Base-by-base conservation (phyloP, 768 basidiomycete species). In the Termitomyces sp. region DNA sequence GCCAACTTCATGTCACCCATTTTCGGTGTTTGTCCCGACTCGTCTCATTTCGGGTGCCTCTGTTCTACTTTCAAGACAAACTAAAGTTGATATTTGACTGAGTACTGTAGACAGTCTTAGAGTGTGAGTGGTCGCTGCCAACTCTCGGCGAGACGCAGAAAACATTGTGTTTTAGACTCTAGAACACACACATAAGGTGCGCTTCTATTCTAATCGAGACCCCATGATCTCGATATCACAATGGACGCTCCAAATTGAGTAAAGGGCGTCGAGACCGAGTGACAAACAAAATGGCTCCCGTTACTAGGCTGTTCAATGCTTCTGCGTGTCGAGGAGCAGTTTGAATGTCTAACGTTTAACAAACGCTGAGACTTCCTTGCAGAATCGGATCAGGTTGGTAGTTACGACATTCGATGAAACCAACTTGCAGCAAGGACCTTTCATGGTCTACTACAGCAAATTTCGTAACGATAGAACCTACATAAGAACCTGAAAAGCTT, bases 21-120 rank as follows among this genome's bases (percentile, higher is more conserved):
- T 46, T 38, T 59, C 18, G 53, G 38, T 28, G 32, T 42, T 50
- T 50, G 9, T 35, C 44, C 44, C 12, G 28, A 36, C 16, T 45
- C 57, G 58, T 52, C 24, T 50, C 58, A 58, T 59, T 39, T 40
- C 45, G 18, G 4, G 16, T 42, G 35, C 35, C 39, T 60, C 39
- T 63, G 55, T 51, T 59, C 36, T 33, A 57, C 35, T 51, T 59
- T 9, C 58, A 55, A 59, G 58, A 55, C 62, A 61, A 38, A n/a
- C 8, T 35, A 28, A 38, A 33, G 3, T 36, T 33, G 28, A 36
- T 28, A 22, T 32, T 33, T 22, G 35, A 18, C 16, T 22, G 2
- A 39, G 12, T 16, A 33, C 5, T 54, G 18, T 40, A 55, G 38
- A 38, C 46, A 55, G 33, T 49, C 35, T 48, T 11, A 32, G 8